phyloP scores from a whole-genome alignment of 352 stramenopile genomes.

The Bremia lactucae region DNA sequence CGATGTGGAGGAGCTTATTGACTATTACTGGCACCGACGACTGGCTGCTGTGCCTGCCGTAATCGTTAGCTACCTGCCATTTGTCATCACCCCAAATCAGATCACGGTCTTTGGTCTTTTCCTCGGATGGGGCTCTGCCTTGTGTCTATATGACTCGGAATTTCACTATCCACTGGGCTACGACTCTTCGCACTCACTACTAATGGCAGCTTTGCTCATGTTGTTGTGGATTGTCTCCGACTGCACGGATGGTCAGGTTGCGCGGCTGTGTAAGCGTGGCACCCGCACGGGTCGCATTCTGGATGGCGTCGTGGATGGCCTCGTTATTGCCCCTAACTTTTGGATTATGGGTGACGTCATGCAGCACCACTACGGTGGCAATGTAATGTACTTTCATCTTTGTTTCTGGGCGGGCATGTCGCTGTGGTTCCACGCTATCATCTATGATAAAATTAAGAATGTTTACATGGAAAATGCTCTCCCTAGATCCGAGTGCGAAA shows the following conservation, averaged over 20 bases:
- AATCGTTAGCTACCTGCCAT: slow-evolving; percentile 74
- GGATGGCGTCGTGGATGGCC: slow-evolving; percentile 61
- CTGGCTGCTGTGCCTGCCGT: slow-evolving; percentile 60
- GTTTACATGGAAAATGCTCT: slow-evolving; percentile 81
- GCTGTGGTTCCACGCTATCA: slow-evolving; percentile 68
- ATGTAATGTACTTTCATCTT: slow-evolving; percentile 36
- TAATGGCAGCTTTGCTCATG: slow-evolving; percentile 48
- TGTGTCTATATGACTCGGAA: slow-evolving; percentile 74
- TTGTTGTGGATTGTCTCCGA: slow-evolving; percentile 83
- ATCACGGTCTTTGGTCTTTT: slow-evolving; percentile 73
- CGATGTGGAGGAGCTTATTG: slow-evolving; percentile 77
- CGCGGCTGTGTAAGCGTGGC: slow-evolving; percentile 70
- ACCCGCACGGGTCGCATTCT: slow-evolving; percentile 74
- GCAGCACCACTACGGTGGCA: slow-evolving; percentile 39
- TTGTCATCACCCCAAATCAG: slow-evolving; percentile 80
- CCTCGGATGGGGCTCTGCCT: slow-evolving; percentile 53
- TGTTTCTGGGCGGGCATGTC: slow-evolving; percentile 51
- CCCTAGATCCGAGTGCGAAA: slow-evolving; percentile 65
- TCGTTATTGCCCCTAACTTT: slow-evolving; percentile 71
- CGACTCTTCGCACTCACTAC: slow-evolving; percentile 43
- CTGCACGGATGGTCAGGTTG: slow-evolving; percentile 72
- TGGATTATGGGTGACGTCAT: slow-evolving; percentile 46
- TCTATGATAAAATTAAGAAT: slow-evolving; percentile 85
- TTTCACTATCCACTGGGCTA: slow-evolving; percentile 62
- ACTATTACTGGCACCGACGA: slow-evolving; percentile 78